A percentile compares a stretch with the other conserved stretches of the same genome.
phyloP scores from a whole-genome alignment of 2,329 filamentous ascomycete genomes.

The Eutypella sp. region DNA sequence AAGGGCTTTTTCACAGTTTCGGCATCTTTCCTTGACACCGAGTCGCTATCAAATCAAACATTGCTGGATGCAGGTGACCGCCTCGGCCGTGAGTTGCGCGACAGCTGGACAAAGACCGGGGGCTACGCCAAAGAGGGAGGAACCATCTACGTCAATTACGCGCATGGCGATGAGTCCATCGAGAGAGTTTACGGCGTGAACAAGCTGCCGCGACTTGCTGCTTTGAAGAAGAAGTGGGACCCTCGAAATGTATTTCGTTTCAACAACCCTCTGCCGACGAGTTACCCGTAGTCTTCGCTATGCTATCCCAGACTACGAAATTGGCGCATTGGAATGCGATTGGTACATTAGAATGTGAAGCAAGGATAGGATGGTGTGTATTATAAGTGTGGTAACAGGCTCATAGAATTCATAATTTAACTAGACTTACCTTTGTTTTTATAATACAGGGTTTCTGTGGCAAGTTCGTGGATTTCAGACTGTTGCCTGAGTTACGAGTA shows the following conservation, averaged over 20 bases:
- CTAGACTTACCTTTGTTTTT: too few species aligned
- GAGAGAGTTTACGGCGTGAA: constrained; percentile 2
- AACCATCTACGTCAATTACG: constrained; percentile 4
- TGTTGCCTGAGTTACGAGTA: too few species aligned
- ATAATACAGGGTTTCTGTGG: too few species aligned
- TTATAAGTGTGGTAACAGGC: too few species aligned
- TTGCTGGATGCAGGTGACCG: not conserved
- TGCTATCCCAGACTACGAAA: too few species aligned
- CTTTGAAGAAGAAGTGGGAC: constrained; percentile 11
- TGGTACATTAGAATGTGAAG: too few species aligned
- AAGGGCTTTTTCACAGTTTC: not conserved
- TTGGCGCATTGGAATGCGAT: too few species aligned
- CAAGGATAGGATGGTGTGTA: too few species aligned
- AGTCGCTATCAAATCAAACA: not conserved
- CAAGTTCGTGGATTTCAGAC: too few species aligned
- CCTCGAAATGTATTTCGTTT: constrained; percentile 6
- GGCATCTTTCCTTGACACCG: not conserved
- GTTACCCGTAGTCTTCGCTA: too few species aligned
- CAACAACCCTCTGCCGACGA: not conserved
- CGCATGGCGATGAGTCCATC: constrained; percentile 3
- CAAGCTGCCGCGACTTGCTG: constrained; percentile 6
- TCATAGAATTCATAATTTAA: too few species aligned
- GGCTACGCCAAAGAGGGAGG: not conserved
- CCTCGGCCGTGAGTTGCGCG: not conserved
- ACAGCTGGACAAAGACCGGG: not conserved